A percentile compares a stretch with the other conserved stretches of the same genome.
Conservation (phyloP, 2,329 filamentous ascomycete genomes). For the Sphaceloma murrayae region DNA sequence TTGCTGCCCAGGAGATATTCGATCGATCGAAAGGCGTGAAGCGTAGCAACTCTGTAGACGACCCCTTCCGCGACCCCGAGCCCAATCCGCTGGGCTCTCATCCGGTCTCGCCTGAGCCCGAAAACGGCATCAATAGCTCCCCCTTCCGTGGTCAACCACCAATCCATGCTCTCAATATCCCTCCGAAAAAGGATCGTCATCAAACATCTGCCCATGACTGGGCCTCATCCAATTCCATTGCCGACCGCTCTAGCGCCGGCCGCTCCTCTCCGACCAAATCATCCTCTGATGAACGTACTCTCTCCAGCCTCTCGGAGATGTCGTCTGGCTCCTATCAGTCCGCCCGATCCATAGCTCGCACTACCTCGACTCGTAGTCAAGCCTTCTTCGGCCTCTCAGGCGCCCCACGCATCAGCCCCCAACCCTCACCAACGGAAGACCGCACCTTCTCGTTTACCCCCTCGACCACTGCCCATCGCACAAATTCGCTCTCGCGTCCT, state of each 20-base stretch:
- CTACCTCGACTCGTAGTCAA: constrained; percentile 36
- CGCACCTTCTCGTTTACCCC: constrained; percentile 10
- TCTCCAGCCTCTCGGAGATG: constrained; percentile 46
- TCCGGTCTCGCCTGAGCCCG: constrained; percentile 25
- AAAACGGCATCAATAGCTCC: background rate
- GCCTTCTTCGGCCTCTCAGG: constrained; percentile 18
- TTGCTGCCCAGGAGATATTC: constrained; percentile 11
- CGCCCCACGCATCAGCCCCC: constrained; percentile 17
- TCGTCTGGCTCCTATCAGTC: constrained; percentile 39
- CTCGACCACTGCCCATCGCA: background rate
- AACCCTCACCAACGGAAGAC: constrained; percentile 24
- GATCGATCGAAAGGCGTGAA: constrained; percentile 12
- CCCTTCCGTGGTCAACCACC: constrained; percentile 10
- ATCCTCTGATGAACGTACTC: constrained; percentile 43
- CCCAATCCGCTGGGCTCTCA: constrained; percentile 31
- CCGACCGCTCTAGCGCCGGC: constrained; percentile 22
- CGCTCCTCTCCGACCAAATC: constrained; percentile 39
- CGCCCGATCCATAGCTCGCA: constrained; percentile 35
- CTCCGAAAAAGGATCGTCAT: background rate
- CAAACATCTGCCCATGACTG: constrained; percentile 5
- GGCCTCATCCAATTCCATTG: constrained; percentile 11
- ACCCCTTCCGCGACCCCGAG: constrained; percentile 35
- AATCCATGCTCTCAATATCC: constrained; percentile 5
- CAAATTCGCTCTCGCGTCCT: background rate
- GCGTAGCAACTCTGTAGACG: constrained; percentile 24